Evolutionary conservation across 2,329 filamentous ascomycete genomes (phyloP).

Genomic region (Thermothelomyces thermophilus): DNA sequence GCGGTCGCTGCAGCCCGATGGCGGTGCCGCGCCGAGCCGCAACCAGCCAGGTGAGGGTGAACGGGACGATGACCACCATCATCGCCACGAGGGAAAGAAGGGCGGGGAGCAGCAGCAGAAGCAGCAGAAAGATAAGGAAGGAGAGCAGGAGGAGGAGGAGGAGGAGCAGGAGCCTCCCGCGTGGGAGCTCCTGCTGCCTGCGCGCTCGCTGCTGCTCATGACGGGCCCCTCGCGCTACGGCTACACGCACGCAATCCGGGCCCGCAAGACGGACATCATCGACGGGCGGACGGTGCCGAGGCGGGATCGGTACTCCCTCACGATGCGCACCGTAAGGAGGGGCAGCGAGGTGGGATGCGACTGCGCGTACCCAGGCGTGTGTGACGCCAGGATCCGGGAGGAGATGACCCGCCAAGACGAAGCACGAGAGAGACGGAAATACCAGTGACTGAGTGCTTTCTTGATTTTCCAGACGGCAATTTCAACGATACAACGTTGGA

Average conservation of each 20-base stretch:
- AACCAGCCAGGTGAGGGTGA: no score
- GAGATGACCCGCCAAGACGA: slow-evolving; percentile 16
- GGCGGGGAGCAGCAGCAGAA: no score
- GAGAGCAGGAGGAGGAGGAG: neutral
- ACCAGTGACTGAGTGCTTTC: no score
- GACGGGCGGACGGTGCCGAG: slow-evolving; percentile 17
- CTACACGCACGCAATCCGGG: slow-evolving; percentile 46
- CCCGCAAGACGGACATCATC: slow-evolving; percentile 42
- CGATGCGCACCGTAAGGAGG: slow-evolving; percentile 21
- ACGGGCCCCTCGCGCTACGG: slow-evolving; percentile 24
- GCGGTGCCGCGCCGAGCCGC: no score
- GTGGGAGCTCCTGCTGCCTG: slow-evolving; percentile 23
- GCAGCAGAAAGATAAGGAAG: no score
- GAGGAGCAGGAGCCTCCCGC: slow-evolving; percentile 1
- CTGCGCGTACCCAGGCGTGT: slow-evolving; percentile 23
- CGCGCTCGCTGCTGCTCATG: slow-evolving; percentile 24
- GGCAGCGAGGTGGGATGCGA: slow-evolving; percentile 20
- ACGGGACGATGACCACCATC: no score
- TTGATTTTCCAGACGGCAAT: no score
- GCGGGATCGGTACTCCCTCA: slow-evolving; percentile 23
- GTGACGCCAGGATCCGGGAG: slow-evolving; percentile 24
- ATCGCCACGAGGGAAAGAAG: no score
- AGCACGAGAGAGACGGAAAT: no score
- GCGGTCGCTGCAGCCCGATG: slow-evolving; percentile 14
- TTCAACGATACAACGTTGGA: no score